A percentile compares a stretch with the other conserved stretches of the same genome.
These are phyloP conservation scores for Yamagishiella unicocca DNA, from an alignment of 139 green algal species.

Conservation along the genomic window DNA sequence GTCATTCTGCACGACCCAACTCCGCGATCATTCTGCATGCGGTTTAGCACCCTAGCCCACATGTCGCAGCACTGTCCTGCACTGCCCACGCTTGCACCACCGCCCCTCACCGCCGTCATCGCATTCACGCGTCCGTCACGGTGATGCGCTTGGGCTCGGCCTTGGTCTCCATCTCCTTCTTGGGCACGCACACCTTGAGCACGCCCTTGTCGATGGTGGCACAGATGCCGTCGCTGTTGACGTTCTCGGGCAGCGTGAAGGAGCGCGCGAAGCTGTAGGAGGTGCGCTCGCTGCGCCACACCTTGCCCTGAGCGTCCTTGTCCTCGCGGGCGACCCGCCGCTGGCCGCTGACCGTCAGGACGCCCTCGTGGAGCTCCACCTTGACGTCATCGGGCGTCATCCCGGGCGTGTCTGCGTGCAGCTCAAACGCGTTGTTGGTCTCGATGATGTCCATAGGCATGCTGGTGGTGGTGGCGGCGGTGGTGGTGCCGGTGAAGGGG, in stretches of 20 bases:
- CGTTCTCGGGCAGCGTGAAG: slow-evolving; percentile 62
- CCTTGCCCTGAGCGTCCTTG: slow-evolving; percentile 41
- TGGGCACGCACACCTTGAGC: slow-evolving; percentile 59
- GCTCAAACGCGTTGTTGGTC: slow-evolving; percentile 23
- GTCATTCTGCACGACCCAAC: no score
- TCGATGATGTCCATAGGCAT: slow-evolving; percentile 39
- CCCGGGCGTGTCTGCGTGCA: slow-evolving; percentile 43
- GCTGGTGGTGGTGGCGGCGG: background rate
- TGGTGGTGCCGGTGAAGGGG: background rate
- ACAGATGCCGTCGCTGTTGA: slow-evolving; percentile 44
- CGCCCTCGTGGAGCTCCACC: slow-evolving; percentile 27
- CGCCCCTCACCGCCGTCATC: no score
- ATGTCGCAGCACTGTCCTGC: no score
- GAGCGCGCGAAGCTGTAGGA: slow-evolving; percentile 47
- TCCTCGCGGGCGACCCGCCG: slow-evolving; percentile 42
- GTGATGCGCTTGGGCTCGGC: slow-evolving; percentile 44
- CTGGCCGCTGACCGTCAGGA: slow-evolving; percentile 40
- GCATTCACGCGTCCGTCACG: background rate
- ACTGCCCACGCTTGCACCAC: no score
- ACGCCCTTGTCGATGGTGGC: slow-evolving; percentile 60
- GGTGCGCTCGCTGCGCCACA: slow-evolving; percentile 55
- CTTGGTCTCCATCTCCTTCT: slow-evolving; percentile 40
- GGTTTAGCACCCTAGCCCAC: no score
- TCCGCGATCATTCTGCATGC: no score
- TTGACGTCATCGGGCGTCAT: slow-evolving; percentile 49